Evolutionary conservation across 352 stramenopile genomes (phyloP).

Genomic region (Phytophthora idaei): DNA sequence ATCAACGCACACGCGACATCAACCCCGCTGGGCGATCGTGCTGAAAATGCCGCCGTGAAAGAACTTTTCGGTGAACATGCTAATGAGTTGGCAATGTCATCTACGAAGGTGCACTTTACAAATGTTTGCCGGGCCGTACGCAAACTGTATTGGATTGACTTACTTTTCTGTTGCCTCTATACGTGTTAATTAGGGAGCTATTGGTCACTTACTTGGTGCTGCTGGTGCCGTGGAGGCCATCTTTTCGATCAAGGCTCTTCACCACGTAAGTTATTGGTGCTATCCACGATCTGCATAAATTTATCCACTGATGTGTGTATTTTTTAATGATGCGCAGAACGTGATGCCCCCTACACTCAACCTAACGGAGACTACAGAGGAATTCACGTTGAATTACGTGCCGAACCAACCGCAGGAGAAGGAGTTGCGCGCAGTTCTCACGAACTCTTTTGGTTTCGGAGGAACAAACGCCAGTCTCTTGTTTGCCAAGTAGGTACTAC

Average conservation of each 20-base stretch:
- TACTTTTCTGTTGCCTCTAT: neutral
- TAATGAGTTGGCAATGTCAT: slow-evolving; percentile 69
- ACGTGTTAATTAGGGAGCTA: slow-evolving; percentile 58
- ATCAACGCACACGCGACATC: slow-evolving; percentile 98
- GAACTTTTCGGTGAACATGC: slow-evolving; percentile 75
- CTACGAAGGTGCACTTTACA: slow-evolving; percentile 63
- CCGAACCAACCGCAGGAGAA: slow-evolving; percentile 69
- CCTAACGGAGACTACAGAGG: slow-evolving; percentile 73
- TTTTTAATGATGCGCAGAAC: slow-evolving; percentile 46
- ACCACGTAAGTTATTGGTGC: slow-evolving; percentile 58
- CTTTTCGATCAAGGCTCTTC: slow-evolving; percentile 93
- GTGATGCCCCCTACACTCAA: slow-evolving; percentile 96
- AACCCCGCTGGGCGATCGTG: slow-evolving; percentile 96
- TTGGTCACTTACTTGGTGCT: slow-evolving; percentile 96
- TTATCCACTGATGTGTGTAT: slow-evolving; percentile 5
- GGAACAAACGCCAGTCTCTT: slow-evolving; percentile 94
- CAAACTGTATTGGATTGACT: neutral
- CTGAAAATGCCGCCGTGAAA: slow-evolving; percentile 93
- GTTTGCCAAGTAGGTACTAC: slow-evolving; percentile 67
- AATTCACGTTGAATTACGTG: slow-evolving; percentile 90
- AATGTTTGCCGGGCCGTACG: neutral
- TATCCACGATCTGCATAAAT: neutral
- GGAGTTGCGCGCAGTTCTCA: slow-evolving; percentile 82
- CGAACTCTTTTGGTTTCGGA: slow-evolving; percentile 98
- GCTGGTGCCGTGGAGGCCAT: slow-evolving; percentile 97